These are phyloP conservation scores for Yamadazyma scolyti DNA, from an alignment of 805 yeast genomes.

Conservation along the genomic window DNA sequence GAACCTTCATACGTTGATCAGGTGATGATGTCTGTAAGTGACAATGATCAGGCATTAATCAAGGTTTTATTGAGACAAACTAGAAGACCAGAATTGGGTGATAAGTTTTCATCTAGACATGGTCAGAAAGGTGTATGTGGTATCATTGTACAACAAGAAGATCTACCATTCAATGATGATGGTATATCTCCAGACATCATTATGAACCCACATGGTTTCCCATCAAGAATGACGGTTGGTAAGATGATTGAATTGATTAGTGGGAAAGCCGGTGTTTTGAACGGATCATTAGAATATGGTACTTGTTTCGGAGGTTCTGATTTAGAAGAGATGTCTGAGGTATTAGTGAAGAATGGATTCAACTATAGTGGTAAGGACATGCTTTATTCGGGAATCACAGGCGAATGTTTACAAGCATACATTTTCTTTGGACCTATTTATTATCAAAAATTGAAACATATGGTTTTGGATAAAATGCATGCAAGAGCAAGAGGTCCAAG, in stretches of 20 bases:
- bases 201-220: constrained; percentile 99
- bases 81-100: constrained; percentile 96
- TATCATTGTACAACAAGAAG: constrained; percentile 95
- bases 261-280: constrained; percentile 96
- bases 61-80: constrained; percentile 92
- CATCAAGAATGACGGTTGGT: constrained; percentile 99
- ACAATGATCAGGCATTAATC: constrained; percentile 89
- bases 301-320: constrained; percentile 99
- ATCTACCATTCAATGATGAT: constrained; percentile 89
- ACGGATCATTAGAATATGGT: constrained; percentile 90
- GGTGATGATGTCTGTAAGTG: constrained; percentile 95
- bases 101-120: constrained; percentile 94
- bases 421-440: constrained; percentile 98
- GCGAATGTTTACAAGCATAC: constrained; percentile 95
- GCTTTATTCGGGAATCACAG: constrained; percentile 96
- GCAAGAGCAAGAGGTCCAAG: constrained; percentile 99
- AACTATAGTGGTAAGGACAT: constrained; percentile 95
- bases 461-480: constrained; percentile 99
- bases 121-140: constrained; percentile 99
- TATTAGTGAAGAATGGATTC: constrained; percentile 86
- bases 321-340: constrained; percentile 89
- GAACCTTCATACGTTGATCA: constrained; percentile 95
- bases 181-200: constrained; percentile 94
- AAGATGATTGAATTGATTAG: constrained; percentile 95
- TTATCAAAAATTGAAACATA: constrained; percentile 96